Base-by-base conservation (phyloP, 2,329 filamentous ascomycete genomes). In the Trichoderma sp. region DNA sequence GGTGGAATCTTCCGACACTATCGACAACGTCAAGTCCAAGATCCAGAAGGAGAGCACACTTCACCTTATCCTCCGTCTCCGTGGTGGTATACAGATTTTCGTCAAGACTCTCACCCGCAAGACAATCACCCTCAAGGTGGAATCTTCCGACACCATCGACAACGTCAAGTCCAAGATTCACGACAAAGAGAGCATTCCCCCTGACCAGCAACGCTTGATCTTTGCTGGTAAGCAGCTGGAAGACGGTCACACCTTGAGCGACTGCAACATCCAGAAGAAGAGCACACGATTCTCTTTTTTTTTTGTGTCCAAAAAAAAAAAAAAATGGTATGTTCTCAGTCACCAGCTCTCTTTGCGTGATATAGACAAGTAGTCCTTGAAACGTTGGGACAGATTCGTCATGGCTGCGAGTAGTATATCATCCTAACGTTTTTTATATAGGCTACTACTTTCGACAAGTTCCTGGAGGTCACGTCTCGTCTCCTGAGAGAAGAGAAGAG, bases 101-200 rank as follows among this genome's bases (percentile, higher is more conserved):
- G 91, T 93, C 77, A 93, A 93, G 87, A 94, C 92, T 6, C 82
- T 98, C 73, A 98, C 95, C 81, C 94, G 94, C 78, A 97, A 97
- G 88, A 97, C 95, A 58, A 97, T 97, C 79, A 97, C 94, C 3
- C 85, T 97, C 7, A 93, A 97, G 84, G 94, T 97, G 2, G 94
- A 97, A 81, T 94, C 92, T 0, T 92, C 89, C 2, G 94, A 97
- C 79, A 97, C 94, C 66, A 97, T 97, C 81, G 94, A 97, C 86
- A 97, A 98, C 74, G 95, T 98, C 62, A 98, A 98, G 90, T 90
- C 88, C 69, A 98, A 98, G 90, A 98, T 98, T 70, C 95, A 98
- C 83, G 95, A 98, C 80, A 98, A 98, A 90, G 95, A 98, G 84
- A 95, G 95, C 61, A 98, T 98, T 71, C 95, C 95, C 59, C 95